Evolutionary conservation across 108 stramenopile species (phyloP).

Genomic region (Nitzschia inconspicua): DNA sequence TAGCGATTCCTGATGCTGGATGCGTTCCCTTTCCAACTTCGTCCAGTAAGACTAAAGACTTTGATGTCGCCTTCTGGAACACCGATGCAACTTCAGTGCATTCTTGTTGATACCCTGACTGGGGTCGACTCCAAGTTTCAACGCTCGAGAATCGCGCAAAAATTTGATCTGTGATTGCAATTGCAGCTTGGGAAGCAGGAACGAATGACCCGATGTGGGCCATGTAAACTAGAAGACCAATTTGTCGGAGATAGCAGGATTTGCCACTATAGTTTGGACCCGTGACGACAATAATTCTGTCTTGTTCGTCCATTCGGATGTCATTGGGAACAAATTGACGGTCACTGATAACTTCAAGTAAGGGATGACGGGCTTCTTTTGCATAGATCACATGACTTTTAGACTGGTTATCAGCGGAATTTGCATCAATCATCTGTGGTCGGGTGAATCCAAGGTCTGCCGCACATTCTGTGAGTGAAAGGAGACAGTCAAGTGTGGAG

Average conservation of each 20-base stretch:
- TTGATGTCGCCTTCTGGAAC: slow-evolving; percentile 55
- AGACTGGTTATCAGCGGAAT: background rate
- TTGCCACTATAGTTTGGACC: slow-evolving; percentile 96
- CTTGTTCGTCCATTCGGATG: slow-evolving; percentile 51
- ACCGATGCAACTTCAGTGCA: slow-evolving; percentile 86
- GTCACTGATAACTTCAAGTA: slow-evolving; percentile 92
- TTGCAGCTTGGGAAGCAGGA: slow-evolving; percentile 80
- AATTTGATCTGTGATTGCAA: slow-evolving; percentile 88
- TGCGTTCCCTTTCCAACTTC: slow-evolving; percentile 97
- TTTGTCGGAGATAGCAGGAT: slow-evolving; percentile 89
- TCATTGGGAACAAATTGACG: slow-evolving; percentile 88
- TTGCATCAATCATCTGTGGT: slow-evolving; percentile 53
- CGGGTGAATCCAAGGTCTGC: slow-evolving; percentile 77
- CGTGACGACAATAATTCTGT: slow-evolving; percentile 80
- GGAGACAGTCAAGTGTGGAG: slow-evolving; percentile 86
- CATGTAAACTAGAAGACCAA: slow-evolving; percentile 87
- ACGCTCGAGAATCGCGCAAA: slow-evolving; percentile 82
- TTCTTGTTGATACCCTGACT: slow-evolving; percentile 92
- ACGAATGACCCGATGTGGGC: slow-evolving; percentile 92
- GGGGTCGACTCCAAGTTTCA: slow-evolving; percentile 92
- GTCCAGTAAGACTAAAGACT: slow-evolving; percentile 90
- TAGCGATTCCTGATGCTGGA: slow-evolving; percentile 90
- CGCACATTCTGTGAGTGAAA: slow-evolving; percentile 84
- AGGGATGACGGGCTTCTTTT: slow-evolving; percentile 88
- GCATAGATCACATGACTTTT: slow-evolving; percentile 53